Base-by-base conservation (phyloP, 2,329 filamentous ascomycete species). In the Ilyonectria mors-panacis region DNA sequence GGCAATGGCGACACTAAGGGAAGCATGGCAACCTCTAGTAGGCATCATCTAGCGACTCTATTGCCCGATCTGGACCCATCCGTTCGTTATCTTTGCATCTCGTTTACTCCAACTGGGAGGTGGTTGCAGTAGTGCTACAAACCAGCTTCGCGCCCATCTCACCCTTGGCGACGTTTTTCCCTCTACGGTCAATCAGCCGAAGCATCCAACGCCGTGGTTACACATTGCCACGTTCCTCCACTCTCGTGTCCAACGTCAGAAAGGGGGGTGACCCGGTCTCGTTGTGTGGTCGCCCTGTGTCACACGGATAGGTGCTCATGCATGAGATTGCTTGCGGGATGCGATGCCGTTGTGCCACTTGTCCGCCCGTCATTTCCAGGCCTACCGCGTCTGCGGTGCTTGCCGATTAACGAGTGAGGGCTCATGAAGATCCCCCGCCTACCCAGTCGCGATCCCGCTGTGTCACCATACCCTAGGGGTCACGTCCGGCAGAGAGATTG, bases 101-200 rank as follows among this genome's bases (percentile, higher is more conserved):
- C 51, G 23, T 37, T 28, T 59, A n/a, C 30, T 33, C 30, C 19
- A 50, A 15, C n/a, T 53, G 15, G 42, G 47, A n/a, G 23, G 23
- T 55, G 56, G 37, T 30, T 33, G 39, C 12, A n/a, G 21, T 54
- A 23, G 55, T 42, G 37, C 47, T 28, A 64, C 42, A 12, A 30
- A 54, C 30, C 19, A 23, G 21, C 42, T 35, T 58, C 42, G 59
- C 48, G 28, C 23, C 28, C 54, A 45, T 54, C 50, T 50, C 28
- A 70, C 54, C 59, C 60, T 71, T 58, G 68, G 63, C 63, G 58
- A 60, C 44, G 30, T 65, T 63, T 67, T 51, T 51, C 71, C 71
- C 55, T 61, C 69, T 71, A 59, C 55, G 69, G 73, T 48, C 66
- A 71, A 70, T 70, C 63, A 67, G 67, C 73, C 73, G 73, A 75